Evolutionary conservation across 1,284 basidiomycete species (phyloP), one percentile per base, ranked within the genome.

Genomic region (Tilletia indica): DNA sequence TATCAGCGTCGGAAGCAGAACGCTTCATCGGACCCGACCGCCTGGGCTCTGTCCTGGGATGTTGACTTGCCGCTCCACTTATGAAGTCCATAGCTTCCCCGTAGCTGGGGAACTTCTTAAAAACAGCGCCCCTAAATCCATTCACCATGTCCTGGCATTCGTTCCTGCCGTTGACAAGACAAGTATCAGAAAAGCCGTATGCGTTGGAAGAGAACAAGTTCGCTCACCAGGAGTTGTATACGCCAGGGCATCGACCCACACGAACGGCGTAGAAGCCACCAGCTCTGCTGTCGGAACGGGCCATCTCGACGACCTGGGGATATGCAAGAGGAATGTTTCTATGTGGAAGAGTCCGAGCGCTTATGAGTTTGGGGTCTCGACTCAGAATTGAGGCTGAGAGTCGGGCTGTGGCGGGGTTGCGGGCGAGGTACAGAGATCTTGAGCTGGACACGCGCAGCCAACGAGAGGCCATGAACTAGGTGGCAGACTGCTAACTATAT

Each of bases 131-230:
- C 0, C 85, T 39, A 79, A 88, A 91, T 19, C 89, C 89, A 61
- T 88, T 87, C 45, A 89, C 86, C 77, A 91, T 90, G 0, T 81
- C 81, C 75, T 89, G 85, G 77, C 89, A 90, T 12, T 91, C 89
- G 4, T 83, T 83, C 81, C 75, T 73, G 63, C 34, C 31, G 8
- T 8, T n/a, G 19, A 31, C n/a, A 54, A 31, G 25, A n/a, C 19
- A 4, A n/a, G 51, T 54, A 8, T 8, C 8, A 54, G 8, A 54
- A 31, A 54, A 8, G n/a, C 12, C n/a, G 1, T 48, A n/a, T 19
- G 54, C 25, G 25, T 58, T 58, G 14, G 9, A 31, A 2, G 25
- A 31, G 11, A 11, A 2, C 34, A 8, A 1, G 51, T 36, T 16
- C 9, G 47, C 70, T 51, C 49, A 72, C 80, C 84, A 85, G 0